A percentile compares a stretch with the other conserved stretches of the same genome.
These are phyloP conservation scores for Hyaloscypha variabilis DNA, from an alignment of 495 filamentous ascomycete species.

Conservation along the genomic window DNA sequence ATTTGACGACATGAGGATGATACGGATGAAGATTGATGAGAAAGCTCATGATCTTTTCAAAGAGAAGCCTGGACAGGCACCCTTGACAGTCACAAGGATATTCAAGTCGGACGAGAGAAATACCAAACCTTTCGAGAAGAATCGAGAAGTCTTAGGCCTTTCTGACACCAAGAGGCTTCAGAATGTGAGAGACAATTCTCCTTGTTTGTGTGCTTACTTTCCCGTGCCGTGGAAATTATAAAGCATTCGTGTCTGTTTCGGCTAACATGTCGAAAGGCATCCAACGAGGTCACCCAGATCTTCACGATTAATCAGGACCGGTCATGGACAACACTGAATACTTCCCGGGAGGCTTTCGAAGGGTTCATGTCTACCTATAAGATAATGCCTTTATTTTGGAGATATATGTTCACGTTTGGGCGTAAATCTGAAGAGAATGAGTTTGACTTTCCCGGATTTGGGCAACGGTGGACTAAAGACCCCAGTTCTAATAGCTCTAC, in stretches of 20 bases:
- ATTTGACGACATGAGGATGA: conserved; percentile 10
- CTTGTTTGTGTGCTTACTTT: not conserved
- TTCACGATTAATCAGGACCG: conserved; percentile 16
- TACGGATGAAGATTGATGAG: conserved; percentile 12
- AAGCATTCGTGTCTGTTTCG: not conserved
- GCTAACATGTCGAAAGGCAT: not conserved
- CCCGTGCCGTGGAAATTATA: not conserved
- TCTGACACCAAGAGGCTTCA: not conserved
- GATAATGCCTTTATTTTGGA: conserved; percentile 19
- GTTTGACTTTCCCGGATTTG: conserved; percentile 19
- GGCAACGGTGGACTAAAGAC: not conserved
- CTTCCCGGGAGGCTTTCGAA: conserved; percentile 18
- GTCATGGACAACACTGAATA: conserved; percentile 18
- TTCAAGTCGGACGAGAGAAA: not conserved
- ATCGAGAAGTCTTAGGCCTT: not conserved
- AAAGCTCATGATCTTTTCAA: conserved; percentile 17
- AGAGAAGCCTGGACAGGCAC: conserved; percentile 8
- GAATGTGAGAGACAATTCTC: not conserved
- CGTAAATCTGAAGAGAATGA: conserved; percentile 19
- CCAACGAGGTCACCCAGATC: conserved; percentile 7
- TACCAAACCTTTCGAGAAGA: not conserved
- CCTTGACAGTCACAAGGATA: conserved; percentile 12
- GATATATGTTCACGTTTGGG: conserved; percentile 22
- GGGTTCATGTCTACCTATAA: conserved; percentile 12
- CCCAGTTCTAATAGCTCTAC: not conserved